These are phyloP conservation scores for Fusarium oligoseptatum DNA, from an alignment of 2,329 filamentous ascomycete species.

Conservation along the genomic window DNA sequence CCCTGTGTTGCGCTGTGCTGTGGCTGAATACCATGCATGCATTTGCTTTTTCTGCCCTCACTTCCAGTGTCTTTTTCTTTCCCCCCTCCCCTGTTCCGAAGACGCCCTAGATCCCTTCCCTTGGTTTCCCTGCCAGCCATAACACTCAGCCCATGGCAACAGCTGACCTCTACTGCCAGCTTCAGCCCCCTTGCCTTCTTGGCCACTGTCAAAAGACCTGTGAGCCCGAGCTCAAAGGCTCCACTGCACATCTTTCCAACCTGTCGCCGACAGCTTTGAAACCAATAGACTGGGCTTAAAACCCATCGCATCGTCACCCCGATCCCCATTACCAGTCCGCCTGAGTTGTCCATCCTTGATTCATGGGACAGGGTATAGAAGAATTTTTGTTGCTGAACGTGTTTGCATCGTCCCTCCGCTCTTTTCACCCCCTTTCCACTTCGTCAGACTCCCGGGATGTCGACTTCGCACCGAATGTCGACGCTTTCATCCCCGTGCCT, in stretches of 20 bases:
- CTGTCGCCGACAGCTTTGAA: conserved; percentile 28
- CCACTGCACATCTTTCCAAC: conserved; percentile 39
- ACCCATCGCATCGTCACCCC: conserved; percentile 19
- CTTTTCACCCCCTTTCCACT: conserved; percentile 2
- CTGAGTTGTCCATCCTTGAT: conserved; percentile 19
- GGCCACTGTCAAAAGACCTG: neutral
- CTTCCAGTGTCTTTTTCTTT: conserved; percentile 29
- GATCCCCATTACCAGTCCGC: conserved; percentile 13
- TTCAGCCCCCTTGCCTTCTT: neutral
- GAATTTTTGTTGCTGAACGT: conserved; percentile 29
- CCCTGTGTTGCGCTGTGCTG: conserved; percentile 24
- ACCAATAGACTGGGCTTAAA: conserved; percentile 33
- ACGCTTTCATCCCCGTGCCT: conserved; percentile 12
- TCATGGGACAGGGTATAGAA: conserved; percentile 29
- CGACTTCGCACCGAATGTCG: conserved; percentile 11
- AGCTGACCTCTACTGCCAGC: conserved; percentile 6
- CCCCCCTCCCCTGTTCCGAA: conserved; percentile 16
- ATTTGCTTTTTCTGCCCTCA: conserved; percentile 45
- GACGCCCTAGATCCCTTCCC: neutral
- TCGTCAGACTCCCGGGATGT: conserved; percentile 5
- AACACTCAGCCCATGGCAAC: conserved; percentile 4
- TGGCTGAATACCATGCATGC: conserved; percentile 43
- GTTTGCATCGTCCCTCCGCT: conserved; percentile 15
- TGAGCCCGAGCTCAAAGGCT: conserved; percentile 18
- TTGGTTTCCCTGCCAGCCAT: conserved; percentile 11